phyloP scores from a whole-genome alignment of 768 basidiomycete species.

The Xerocomellus dryophilus region DNA sequence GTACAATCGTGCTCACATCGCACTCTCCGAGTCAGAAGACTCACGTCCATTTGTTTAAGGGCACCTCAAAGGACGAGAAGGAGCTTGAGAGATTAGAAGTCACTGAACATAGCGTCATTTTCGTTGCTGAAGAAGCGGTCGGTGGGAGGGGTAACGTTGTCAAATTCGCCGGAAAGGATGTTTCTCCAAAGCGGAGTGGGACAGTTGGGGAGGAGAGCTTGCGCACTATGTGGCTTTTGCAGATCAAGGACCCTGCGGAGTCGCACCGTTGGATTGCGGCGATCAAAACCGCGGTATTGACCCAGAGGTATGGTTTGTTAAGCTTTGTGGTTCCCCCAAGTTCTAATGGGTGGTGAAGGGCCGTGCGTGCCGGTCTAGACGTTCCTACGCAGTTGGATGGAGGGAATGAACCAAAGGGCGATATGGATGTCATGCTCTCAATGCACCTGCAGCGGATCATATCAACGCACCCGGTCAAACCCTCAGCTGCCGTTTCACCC shows the following conservation, averaged over 20 bases:
- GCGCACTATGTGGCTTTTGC: slow-evolving; percentile 53
- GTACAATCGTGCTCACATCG: slow-evolving; percentile 59
- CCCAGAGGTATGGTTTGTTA: slow-evolving; percentile 51
- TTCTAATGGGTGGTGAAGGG: slow-evolving; percentile 38
- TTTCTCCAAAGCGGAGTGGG: slow-evolving; percentile 41
- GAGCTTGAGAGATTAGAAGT: slow-evolving; percentile 76
- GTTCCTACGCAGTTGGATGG: slow-evolving; percentile 40
- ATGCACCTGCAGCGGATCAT: slow-evolving; percentile 66
- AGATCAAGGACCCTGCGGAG: slow-evolving; percentile 57
- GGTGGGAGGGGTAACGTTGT: slow-evolving; percentile 52
- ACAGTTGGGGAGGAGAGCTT: not conserved
- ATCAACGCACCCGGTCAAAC: slow-evolving; percentile 29
- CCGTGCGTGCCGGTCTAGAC: slow-evolving; percentile 65
- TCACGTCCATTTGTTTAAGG: slow-evolving; percentile 76
- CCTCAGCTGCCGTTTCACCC: slow-evolving; percentile 6
- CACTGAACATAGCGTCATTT: slow-evolving; percentile 73
- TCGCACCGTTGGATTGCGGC: slow-evolving; percentile 74
- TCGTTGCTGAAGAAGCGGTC: slow-evolving; percentile 57
- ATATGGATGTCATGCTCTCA: slow-evolving; percentile 81
- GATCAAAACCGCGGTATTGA: slow-evolving; percentile 70
- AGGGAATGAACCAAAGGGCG: slow-evolving; percentile 65
- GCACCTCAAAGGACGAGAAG: slow-evolving; percentile 51
- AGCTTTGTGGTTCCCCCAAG: not conserved
- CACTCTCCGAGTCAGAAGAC: slow-evolving; percentile 35
- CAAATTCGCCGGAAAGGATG: slow-evolving; percentile 64